A percentile compares a stretch with the other conserved stretches of the same genome.
Evolutionary conservation across 2,329 filamentous ascomycete species (phyloP).

Genomic region (Hypoxylon sp.): DNA sequence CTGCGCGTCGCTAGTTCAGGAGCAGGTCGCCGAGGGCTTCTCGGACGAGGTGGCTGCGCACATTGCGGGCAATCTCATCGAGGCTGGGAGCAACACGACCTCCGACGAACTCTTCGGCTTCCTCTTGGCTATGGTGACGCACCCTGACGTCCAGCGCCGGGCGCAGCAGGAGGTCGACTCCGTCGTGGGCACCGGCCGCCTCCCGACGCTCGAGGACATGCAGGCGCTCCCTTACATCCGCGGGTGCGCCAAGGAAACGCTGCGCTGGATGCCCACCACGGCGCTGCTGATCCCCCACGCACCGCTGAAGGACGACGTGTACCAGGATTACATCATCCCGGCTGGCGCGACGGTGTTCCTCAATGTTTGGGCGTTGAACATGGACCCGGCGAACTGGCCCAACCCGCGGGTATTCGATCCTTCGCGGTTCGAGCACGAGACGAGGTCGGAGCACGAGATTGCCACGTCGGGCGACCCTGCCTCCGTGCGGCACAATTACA

Average conservation of each 20-base stretch:
- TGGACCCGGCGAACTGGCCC: constrained; percentile 10
- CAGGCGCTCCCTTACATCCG: constrained; percentile 58
- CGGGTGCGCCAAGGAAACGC: constrained; percentile 57
- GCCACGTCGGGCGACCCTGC: constrained; percentile 45
- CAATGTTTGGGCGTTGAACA: constrained; percentile 52
- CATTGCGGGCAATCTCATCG: constrained; percentile 5
- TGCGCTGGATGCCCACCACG: constrained; percentile 57
- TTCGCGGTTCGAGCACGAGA: constrained; percentile 37
- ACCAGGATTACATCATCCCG: constrained; percentile 55
- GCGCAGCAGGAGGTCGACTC: constrained; percentile 51
- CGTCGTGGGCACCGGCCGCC: constrained; percentile 55
- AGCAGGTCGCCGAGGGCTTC: background rate
- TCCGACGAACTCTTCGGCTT: constrained; percentile 10
- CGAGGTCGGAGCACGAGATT: constrained; percentile 44
- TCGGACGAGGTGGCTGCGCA: constrained; percentile 8
- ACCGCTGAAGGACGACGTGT: constrained; percentile 49
- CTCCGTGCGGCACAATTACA: constrained; percentile 36
- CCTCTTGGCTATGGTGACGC: constrained; percentile 9
- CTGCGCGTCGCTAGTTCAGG: constrained; percentile 2
- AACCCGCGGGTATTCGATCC: constrained; percentile 54
- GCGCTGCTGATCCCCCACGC: constrained; percentile 53
- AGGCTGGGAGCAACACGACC: constrained; percentile 5
- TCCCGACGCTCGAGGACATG: constrained; percentile 57
- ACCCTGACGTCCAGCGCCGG: constrained; percentile 1
- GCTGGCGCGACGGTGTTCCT: constrained; percentile 54